These are phyloP conservation scores for Candida lessepsii DNA, from an alignment of 805 yeast species.

Conservation along the genomic window DNA sequence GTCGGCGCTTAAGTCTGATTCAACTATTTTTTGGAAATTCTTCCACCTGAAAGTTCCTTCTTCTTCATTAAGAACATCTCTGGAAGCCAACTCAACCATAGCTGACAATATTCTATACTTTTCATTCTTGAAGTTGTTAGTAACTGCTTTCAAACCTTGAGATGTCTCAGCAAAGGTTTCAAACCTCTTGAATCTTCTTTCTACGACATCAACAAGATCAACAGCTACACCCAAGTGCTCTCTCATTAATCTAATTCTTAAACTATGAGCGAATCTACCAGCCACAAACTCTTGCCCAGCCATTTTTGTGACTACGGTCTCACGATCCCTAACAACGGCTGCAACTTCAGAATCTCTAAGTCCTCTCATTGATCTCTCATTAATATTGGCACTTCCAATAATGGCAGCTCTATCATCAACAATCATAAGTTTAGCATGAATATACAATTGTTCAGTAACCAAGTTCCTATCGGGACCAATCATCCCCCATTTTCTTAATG, in stretches of 20 bases:
- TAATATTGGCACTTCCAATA: conserved; percentile 96
- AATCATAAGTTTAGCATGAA: conserved; percentile 88
- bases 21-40: conserved; percentile 22
- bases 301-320: conserved; percentile 68
- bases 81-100: conserved; percentile 70
- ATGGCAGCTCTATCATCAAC: conserved; percentile 93
- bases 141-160: conserved; percentile 46
- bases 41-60: conserved; percentile 52
- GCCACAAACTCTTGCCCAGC: conserved; percentile 79
- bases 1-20: conserved; percentile 14
- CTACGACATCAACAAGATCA: conserved; percentile 78
- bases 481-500: conserved; percentile 93
- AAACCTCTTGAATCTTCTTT: conserved; percentile 58
- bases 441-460: conserved; percentile 87
- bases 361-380: conserved; percentile 96
- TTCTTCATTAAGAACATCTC: conserved; percentile 56
- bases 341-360: conserved; percentile 93
- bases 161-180: conserved; percentile 44
- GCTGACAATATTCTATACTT: conserved; percentile 51
- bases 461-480: conserved; percentile 72
- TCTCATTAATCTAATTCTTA: conserved; percentile 89
- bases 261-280: conserved; percentile 83
- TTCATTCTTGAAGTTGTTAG: conserved; percentile 35
- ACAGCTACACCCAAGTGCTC: conserved; percentile 96
- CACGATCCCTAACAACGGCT: conserved; percentile 80